Evolutionary conservation across 1,139 yeast genomes (phyloP).

Genomic region (Candida frijolesensis): DNA sequence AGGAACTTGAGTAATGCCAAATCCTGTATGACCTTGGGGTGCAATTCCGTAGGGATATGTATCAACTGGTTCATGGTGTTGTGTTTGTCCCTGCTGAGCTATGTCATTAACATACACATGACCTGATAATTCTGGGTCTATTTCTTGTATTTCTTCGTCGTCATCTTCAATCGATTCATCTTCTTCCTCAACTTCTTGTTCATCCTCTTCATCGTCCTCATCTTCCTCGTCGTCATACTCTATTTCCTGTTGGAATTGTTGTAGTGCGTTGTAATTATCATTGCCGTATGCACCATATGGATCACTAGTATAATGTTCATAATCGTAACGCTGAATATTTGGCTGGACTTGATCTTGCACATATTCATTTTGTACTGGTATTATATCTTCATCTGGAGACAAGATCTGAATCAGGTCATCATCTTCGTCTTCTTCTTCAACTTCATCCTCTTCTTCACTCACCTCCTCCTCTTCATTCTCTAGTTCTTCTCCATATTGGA

Average conservation of each 20-base stretch:
- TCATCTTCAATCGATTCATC: conserved; percentile 2
- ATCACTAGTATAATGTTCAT: neutral
- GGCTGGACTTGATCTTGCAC: neutral
- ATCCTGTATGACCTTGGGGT: neutral
- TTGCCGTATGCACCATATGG: neutral
- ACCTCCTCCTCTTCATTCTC: conserved; percentile 11
- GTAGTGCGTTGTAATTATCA: neutral
- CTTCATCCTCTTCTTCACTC: conserved; percentile 15
- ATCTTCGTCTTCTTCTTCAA: conserved; percentile 16
- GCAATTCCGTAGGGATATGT: neutral
- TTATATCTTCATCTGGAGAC: conserved; percentile 12
- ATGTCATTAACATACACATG: neutral
- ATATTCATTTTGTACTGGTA: conserved; percentile 2
- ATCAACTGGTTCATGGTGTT: neutral
- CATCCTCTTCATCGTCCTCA: conserved; percentile 5
- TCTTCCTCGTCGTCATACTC: conserved; percentile 8
- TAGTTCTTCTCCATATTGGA: conserved; percentile 9
- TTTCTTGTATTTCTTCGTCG: conserved; percentile 4
- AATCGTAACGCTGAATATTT: neutral
- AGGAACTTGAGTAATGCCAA: conserved; percentile 6
- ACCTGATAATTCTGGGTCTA: neutral
- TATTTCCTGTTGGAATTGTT: conserved; percentile 5
- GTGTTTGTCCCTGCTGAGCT: neutral
- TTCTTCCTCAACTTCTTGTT: neutral
- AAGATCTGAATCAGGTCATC: conserved; percentile 10